Base-by-base conservation (phyloP, 495 filamentous ascomycete genomes). In the Tuber magnatum region DNA sequence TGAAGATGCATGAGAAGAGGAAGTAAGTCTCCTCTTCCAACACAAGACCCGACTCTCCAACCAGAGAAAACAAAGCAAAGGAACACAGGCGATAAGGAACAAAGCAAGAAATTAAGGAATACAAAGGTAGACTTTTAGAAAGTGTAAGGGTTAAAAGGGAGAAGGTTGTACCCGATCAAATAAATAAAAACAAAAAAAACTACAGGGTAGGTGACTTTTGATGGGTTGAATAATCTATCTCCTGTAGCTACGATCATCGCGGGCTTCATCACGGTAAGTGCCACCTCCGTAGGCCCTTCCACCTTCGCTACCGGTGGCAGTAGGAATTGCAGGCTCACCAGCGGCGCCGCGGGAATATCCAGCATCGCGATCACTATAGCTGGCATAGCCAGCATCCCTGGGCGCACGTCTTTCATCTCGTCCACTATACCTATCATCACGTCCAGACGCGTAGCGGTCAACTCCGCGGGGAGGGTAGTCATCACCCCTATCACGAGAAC, bases 381-480 rank as follows among this genome's bases (percentile, higher is more conserved):
- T 78, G 32, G 78, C 73, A 40, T 80, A 79, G 40, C 77, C 73
- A 41, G 80, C 68, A 73, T 87, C 87, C 65, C 86, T 85, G 32
- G 85, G 86, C 69, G 82, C 86, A 77, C 87, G 86, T 74, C 87
- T 86, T 42, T 88, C 87, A 70, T 88, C 87, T 72, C 86, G 81
- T 32, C 56, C 83, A 65, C 82, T 83, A 73, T 85, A 84, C 73
- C 84, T 82, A 74, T 83, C 84, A 70, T 82, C 81, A 75, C 86
- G 84, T 72, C 86, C 84, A 71, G 85, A 86, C 71, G 87, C 87
- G 83, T 92, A 92, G 73, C 91, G 89, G 76, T 92, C 91, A 75
- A 89, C 87, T 72, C 89, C 89, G 82, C 83, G 86, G 73, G 86
- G 86, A 77, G 90, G 89, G 76, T 90, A 91, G 68, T 90, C 90